These are phyloP conservation scores for Punica granatum DNA, from an alignment of 345 rosid species.

Conservation along the genomic window DNA sequence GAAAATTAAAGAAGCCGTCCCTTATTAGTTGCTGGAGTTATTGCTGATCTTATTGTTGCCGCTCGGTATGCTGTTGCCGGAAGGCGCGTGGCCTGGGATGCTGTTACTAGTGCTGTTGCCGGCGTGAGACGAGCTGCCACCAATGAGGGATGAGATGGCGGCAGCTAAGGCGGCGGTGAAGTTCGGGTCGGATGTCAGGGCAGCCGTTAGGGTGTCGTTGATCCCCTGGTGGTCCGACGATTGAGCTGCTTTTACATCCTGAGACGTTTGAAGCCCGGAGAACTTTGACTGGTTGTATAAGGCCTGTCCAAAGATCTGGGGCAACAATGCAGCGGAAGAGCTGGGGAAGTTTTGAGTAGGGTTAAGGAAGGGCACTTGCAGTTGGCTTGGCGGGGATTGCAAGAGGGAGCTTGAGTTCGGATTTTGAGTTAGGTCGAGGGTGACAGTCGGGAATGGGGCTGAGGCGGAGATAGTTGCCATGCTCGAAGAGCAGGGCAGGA, in stretches of 20 bases:
- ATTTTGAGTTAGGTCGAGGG: conserved; percentile 68
- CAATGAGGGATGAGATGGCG: conserved; percentile 51
- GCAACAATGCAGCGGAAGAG: conserved; percentile 29
- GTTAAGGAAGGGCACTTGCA: conserved; percentile 38
- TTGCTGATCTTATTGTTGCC: conserved; percentile 4
- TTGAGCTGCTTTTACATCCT: conserved; percentile 24
- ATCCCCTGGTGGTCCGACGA: conserved; percentile 12
- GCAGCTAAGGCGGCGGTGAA: conserved; percentile 69
- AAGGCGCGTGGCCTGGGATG: neutral
- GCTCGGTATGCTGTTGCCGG: neutral
- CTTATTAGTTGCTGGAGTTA: neutral
- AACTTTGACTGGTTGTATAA: conserved; percentile 52
- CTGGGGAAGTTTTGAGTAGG: conserved; percentile 17
- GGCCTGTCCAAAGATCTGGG: conserved; percentile 58
- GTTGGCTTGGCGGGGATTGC: conserved; percentile 34
- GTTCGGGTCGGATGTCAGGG: conserved; percentile 51
- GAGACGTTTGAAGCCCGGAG: conserved; percentile 57
- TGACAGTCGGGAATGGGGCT: conserved; percentile 93
- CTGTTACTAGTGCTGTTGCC: conserved; percentile 10
- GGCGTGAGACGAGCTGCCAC: conserved; percentile 23
- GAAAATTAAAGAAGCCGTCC: neutral
- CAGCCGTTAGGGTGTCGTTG: conserved; percentile 13
- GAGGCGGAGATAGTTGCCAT: conserved; percentile 95
- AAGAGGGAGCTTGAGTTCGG: conserved; percentile 27
- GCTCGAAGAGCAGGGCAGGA: conserved; percentile 86